These are phyloP conservation scores for Pichia deserticola DNA, from an alignment of 805 yeast species.

Conservation along the genomic window DNA sequence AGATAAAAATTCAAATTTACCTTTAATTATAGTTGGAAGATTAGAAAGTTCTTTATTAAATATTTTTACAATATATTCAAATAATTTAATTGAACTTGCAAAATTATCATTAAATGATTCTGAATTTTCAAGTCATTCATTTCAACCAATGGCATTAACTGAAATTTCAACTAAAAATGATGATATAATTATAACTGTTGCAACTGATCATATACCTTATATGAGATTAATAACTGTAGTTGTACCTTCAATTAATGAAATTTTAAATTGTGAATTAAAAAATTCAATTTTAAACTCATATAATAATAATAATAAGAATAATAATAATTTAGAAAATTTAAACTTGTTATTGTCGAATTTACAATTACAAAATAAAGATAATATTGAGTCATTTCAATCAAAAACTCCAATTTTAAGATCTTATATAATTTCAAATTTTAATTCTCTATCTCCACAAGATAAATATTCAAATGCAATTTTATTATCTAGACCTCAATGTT, in stretches of 20 bases:
- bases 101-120: conserved; percentile 65
- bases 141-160: conserved; percentile 46
- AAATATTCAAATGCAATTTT: conserved; percentile 50
- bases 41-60: conserved; percentile 52
- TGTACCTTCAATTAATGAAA: conserved; percentile 30
- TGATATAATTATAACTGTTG: conserved; percentile 41
- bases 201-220: conserved; percentile 73
- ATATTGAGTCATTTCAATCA: conserved; percentile 18
- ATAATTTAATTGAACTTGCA: conserved; percentile 29
- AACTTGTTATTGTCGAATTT: conserved; percentile 3
- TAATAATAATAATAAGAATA: no score
- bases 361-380: conserved; percentile 1
- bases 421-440: conserved; percentile 35
- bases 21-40: conserved; percentile 48
- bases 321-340: background rate
- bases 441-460: conserved; percentile 59
- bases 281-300: no score
- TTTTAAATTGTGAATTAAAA: conserved; percentile 5
- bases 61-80: conserved; percentile 27
- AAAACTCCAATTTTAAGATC: conserved; percentile 27
- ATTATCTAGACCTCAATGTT: conserved; percentile 16
- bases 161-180: conserved; percentile 12
- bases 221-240: conserved; percentile 56
- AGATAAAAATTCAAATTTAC: conserved; percentile 14
- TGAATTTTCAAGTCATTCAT: conserved; percentile 57